Evolutionary conservation across 768 basidiomycete species (phyloP).

Genomic region (Tremella yokohamensis): DNA sequence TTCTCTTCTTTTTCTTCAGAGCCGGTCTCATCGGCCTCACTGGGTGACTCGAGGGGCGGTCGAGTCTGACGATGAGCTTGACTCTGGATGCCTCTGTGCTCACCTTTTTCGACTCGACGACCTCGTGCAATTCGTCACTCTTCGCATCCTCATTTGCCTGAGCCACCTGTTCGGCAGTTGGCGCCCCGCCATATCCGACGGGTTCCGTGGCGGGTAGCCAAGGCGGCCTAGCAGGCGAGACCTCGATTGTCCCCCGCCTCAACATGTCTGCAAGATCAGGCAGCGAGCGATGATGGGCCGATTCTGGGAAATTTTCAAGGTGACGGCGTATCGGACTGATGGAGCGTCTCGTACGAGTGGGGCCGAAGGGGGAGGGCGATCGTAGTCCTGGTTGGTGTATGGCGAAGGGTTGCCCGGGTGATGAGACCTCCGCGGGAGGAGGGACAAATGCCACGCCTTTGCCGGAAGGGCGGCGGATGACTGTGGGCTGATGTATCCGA

Average conservation of each 20-base stretch:
- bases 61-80: too few species aligned
- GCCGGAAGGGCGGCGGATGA: slow-evolving; percentile 29
- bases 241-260: background rate
- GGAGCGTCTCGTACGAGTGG: too few species aligned
- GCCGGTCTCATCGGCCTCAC: too few species aligned
- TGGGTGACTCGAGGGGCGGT: too few species aligned
- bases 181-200: background rate
- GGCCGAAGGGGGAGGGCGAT: too few species aligned
- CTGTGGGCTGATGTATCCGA: slow-evolving; percentile 42
- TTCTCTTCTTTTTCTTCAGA: too few species aligned
- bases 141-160: slow-evolving; percentile 3
- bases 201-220: background rate
- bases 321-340: slow-evolving; percentile 24
- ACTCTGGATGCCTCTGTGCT: too few species aligned
- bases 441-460: slow-evolving; percentile 33
- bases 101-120: background rate
- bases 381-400: too few species aligned
- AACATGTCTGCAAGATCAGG: slow-evolving; percentile 2
- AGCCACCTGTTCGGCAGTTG: background rate
- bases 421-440: slow-evolving; percentile 21
- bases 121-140: slow-evolving; percentile 2
- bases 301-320: slow-evolving; percentile 18
- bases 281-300: too few species aligned
- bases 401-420: background rate
- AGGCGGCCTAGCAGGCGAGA: background rate